Base-by-base conservation (phyloP, 1,284 basidiomycete genomes). In the Ceratobasidium sp. region DNA sequence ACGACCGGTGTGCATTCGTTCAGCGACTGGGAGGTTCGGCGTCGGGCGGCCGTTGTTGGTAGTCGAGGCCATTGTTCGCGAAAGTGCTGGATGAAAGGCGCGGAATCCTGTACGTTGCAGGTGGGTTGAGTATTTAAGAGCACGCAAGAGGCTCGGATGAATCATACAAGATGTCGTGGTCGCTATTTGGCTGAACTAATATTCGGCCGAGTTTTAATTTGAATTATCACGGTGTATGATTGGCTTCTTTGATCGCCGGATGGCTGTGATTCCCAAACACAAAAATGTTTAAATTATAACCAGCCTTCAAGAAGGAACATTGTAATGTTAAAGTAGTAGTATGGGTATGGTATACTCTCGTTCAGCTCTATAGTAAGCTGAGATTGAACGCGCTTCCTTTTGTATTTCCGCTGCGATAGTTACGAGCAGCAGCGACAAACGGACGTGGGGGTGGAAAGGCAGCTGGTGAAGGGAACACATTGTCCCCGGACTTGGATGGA, bases 381-480 rank as follows among this genome's bases (percentile, higher is more conserved):
- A 81, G 49, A 56, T 94, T 89, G 86, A 94, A 95, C 78, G 89
- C 87, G 81, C 91, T 91, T 28, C 94, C 94, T 79, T 87, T 88
- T 81, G 87, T 85, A 71, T 90, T 89, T 42, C 93, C 93, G 83
- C 91, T 91, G 18, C 84, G 84, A 83, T 95, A 95, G 58, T 86
- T 86, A 82, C 87, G 92, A 39, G 83, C 80, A 46, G 83, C 85
- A 20, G 84, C 83, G 51, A 83, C 84, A 84, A 94, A 95, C 42
- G 87, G 86, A 61, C 93, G 89, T n/a, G 94, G 94, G 18, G 91
- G 90, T 15, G 94, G 94, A 83, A 95, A 94, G 69, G 91, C 92
- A 26, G 87, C 86, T 20, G 79, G 78, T 12, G 90, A 89, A 15
- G 93, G 92, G 82, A 94, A 95, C 26, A 87, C 90, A 82, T 94